Percentiles rank a stretch among this genome's conserved stretches.
These are phyloP conservation scores for Candida tallmaniae DNA, from an alignment of 805 yeast genomes.

Conservation along the genomic window DNA sequence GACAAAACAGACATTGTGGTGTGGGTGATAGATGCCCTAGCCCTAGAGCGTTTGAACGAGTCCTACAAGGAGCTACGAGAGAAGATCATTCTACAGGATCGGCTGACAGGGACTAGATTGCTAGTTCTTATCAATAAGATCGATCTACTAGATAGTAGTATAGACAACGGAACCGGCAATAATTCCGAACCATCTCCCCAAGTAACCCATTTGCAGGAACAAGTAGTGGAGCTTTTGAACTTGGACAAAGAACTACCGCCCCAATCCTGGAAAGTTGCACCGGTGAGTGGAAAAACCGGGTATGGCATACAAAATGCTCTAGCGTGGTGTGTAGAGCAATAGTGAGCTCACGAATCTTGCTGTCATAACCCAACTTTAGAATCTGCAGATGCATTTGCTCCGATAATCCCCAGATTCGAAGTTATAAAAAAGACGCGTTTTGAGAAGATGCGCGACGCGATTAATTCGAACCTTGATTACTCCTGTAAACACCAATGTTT, in stretches of 20 bases:
- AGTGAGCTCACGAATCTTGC: slow-evolving; percentile 9
- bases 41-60: slow-evolving; percentile 59
- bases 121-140: slow-evolving; percentile 69
- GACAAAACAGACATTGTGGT: slow-evolving; percentile 70
- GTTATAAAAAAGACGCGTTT: too few species aligned
- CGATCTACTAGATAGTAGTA: slow-evolving; percentile 21
- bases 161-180: slow-evolving; percentile 6
- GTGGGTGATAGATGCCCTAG: slow-evolving; percentile 80
- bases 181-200: too few species aligned
- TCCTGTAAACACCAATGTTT: too few species aligned
- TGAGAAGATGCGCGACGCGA: too few species aligned
- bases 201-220: slow-evolving; percentile 5
- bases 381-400: too few species aligned
- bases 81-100: slow-evolving; percentile 59
- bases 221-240: slow-evolving; percentile 12
- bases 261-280: slow-evolving; percentile 20
- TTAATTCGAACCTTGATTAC: too few species aligned
- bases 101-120: slow-evolving; percentile 65
- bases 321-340: slow-evolving; percentile 1
- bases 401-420: too few species aligned
- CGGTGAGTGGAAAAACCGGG: slow-evolving; percentile 36
- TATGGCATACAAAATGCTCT: slow-evolving; percentile 13
- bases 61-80: slow-evolving; percentile 59
- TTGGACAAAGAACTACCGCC: neutral
- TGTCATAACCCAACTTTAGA: too few species aligned